Conservation (phyloP, 1,284 basidiomycete genomes). For the Trichosporon sp. region DNA sequence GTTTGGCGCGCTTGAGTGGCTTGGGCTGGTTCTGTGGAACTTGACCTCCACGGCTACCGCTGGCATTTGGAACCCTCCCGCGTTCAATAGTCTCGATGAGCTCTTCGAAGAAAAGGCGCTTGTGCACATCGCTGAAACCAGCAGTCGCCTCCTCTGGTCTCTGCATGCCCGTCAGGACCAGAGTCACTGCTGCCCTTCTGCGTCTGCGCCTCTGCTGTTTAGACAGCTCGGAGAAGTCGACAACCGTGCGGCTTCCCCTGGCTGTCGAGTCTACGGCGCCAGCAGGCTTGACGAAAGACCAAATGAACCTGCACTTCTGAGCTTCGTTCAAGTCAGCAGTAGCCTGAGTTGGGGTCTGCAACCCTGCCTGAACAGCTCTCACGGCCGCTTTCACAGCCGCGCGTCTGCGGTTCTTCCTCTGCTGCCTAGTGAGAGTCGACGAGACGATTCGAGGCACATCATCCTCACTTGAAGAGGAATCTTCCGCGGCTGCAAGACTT, state of each 20-base stretch:
- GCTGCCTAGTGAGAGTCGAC: background rate
- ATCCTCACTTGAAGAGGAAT: no score
- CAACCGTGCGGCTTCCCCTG: background rate
- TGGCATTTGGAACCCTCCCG: background rate
- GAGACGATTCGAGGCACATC: no score
- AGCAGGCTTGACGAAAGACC: no score
- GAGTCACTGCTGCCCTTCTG: background rate
- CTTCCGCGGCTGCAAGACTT: no score
- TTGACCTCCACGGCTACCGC: background rate
- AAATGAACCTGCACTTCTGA: no score
- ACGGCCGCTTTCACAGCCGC: background rate
- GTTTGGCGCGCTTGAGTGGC: background rate
- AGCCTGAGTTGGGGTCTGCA: background rate
- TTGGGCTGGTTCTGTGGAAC: background rate
- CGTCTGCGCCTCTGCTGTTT: background rate
- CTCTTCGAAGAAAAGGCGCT: background rate
- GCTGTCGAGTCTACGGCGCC: background rate
- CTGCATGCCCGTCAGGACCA: background rate
- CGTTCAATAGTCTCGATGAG: background rate
- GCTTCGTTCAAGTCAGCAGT: background rate
- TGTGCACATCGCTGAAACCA: background rate
- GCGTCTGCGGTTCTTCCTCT: background rate
- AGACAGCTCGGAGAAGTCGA: background rate
- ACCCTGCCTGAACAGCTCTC: background rate
- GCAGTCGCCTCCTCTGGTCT: background rate